Evolutionary conservation across 176 grass and related monocot species (phyloP), one percentile per base, ranked within the genome.

Genomic region (Aegilops tauschii): DNA sequence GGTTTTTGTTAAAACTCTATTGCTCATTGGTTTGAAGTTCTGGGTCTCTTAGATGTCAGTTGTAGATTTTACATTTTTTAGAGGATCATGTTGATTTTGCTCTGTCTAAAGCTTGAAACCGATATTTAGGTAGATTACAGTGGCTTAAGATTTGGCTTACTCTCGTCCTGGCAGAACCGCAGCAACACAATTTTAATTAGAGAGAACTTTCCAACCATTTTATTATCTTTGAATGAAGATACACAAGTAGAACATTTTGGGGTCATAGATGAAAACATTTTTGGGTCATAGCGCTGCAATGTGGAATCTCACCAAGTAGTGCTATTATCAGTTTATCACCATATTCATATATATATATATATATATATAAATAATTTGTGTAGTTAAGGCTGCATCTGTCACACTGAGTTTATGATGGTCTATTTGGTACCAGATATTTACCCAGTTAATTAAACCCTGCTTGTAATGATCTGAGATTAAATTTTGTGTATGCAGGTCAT

Each of bases 401-500:
- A 32, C 77, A 82, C 16, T 64, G 2, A 27, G 9, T 72, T 61
- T 58, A 12, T 72, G 4, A 12, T 59, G 8, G 20, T 59, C 35
- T 16, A 3, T 69, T 70, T 35, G 40, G 34, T 25, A 61, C 13
- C 44, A 69, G 9, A 50, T 82, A 35, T 82, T 67, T 77, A 44
- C 25, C 14, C 5, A 14, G 14, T 28, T n/a, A 85, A 68, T 20
- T 32, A 10, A 44, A 30, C 8, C 6, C 25, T 76, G 17, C 12
- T 8, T 87, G 40, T 56, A 34, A 18, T 74, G 59, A 28, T 77
- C 25, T 82, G 47, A 25, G 12, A 69, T 56, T 80, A 61, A 30
- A 25, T 11, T 81, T 80, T 65, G 44, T 1, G 31, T 80, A 47
- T 37, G 37, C 89, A 97, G 93, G 93, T 82, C 56, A 29, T 49